Percentiles rank a stretch among this genome's conserved stretches.
These are phyloP conservation scores for Lentinula aciculospora DNA, from an alignment of 768 basidiomycete species.

Conservation along the genomic window DNA sequence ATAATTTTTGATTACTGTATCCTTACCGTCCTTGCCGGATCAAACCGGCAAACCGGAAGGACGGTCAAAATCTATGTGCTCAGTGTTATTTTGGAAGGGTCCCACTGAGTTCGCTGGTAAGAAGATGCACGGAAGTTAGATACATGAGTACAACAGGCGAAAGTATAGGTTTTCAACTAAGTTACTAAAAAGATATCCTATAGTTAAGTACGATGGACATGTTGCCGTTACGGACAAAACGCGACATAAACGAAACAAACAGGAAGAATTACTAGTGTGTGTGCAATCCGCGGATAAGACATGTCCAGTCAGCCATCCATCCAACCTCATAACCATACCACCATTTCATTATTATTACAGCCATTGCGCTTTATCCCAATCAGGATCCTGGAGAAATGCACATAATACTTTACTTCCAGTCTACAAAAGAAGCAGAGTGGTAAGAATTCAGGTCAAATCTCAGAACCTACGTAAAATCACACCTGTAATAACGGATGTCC, in stretches of 20 bases:
- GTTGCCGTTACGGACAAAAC: not conserved
- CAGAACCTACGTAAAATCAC: slow-evolving; percentile 17
- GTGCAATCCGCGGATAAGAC: not conserved
- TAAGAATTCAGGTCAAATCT: not conserved
- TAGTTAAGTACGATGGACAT: not conserved
- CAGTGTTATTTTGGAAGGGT: no score
- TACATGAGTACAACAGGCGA: not conserved
- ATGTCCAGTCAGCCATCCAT: not conserved
- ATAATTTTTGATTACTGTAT: not conserved
- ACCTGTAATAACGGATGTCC: slow-evolving; percentile 97
- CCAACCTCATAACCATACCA: not conserved
- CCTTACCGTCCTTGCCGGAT: not conserved
- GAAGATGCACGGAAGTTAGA: no score
- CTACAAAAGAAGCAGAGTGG: slow-evolving; percentile 31
- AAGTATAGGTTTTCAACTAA: not conserved
- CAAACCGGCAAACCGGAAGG: not conserved
- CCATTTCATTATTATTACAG: slow-evolving; percentile 15
- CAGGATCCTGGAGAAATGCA: slow-evolving; percentile 91
- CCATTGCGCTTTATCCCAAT: slow-evolving; percentile 85
- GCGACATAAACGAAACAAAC: not conserved
- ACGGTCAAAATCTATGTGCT: no score
- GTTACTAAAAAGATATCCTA: no score
- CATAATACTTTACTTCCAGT: slow-evolving; percentile 97
- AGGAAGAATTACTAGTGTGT: no score
- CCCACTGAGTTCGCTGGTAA: no score